Base-by-base conservation (phyloP, 2,329 filamentous ascomycete species). In the Colletotrichum costaricense region DNA sequence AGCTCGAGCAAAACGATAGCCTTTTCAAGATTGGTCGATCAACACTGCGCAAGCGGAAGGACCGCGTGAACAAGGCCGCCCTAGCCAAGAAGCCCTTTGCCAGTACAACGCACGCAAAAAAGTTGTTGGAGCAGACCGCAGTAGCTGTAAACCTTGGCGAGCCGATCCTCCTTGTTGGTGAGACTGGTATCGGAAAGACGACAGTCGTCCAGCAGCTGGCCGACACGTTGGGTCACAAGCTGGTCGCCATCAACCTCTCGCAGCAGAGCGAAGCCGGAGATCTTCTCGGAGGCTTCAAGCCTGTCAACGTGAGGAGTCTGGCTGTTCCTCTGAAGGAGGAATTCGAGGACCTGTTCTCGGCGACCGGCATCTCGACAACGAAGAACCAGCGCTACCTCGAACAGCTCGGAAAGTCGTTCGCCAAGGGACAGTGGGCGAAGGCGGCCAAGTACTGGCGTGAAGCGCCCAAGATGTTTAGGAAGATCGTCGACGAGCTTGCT, bases 211-310 rank as follows among this genome's bases (percentile, higher is more conserved):
- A 99, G 81, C 95, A 98, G 80, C 87, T 99, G 69, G 95, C 97
- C 0, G 92, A 93, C 71, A 89, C 93, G 4, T 88, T 98, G 33
- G 94, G 95, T 1, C 93, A 95, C 79, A 97, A 94, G 78, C 89
- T 99, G 14, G 93, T 95, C 0, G 94, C 95, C 3, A 95, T 99
- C 79, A 99, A 99, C 80, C 83, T 99, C 80, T 99, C 97, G 0
- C 97, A 99, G 80, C 97, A 99, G 81, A 98, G 95, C 79, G 97
- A 99, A 83, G 95, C 94, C 54, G 94, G 95, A n/a, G 97, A 99
- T 84, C 86, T 99, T 14, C 87, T 99, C 0, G 97, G 97, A 78
- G 97, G 97, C 0, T 98, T 97, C 86, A 99, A 99, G 81, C 97
- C 97, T 0, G 93, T 99, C 72, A 98, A 96, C 80, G 91, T 97